phyloP scores from a whole-genome alignment of 805 yeast species.

The Zygosaccharomyces bailii region DNA sequence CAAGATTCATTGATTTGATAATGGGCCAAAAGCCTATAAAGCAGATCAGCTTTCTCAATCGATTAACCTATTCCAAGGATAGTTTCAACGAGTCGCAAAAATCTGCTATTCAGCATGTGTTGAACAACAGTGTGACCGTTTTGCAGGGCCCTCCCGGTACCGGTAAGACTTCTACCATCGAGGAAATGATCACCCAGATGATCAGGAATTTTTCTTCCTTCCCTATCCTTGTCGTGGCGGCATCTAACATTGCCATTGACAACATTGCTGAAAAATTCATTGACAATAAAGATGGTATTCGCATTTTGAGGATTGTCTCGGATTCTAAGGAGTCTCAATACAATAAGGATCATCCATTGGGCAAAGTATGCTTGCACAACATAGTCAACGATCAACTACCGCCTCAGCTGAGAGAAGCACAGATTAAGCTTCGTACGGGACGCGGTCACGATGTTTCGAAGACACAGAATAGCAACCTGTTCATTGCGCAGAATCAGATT shows the following conservation, averaged over 20 bases:
- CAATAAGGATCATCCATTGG: conserved; percentile 51
- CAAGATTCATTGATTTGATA: conserved; percentile 49
- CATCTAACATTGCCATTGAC: conserved; percentile 72
- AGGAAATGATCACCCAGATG: conserved; percentile 57
- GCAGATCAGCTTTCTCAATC: conserved; percentile 56
- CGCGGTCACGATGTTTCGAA: conserved; percentile 41
- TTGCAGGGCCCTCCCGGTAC: conserved; percentile 84
- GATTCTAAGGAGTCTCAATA: conserved; percentile 61
- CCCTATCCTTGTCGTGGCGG: conserved; percentile 71
- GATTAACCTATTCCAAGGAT: conserved; percentile 47
- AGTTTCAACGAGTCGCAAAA: conserved; percentile 57
- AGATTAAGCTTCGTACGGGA: conserved; percentile 44
- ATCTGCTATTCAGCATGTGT: conserved; percentile 50
- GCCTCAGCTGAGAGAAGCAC: conserved; percentile 40
- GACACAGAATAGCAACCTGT: conserved; percentile 48
- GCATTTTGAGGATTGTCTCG: conserved; percentile 55
- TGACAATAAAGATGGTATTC: conserved; percentile 45
- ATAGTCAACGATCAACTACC: conserved; percentile 52
- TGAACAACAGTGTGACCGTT: conserved; percentile 49
- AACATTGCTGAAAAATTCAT: conserved; percentile 69
- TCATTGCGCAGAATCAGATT: conserved; percentile 43
- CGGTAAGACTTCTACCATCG: conserved; percentile 70
- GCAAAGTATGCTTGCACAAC: conserved; percentile 61
- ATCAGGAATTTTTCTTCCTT: conserved; percentile 51
- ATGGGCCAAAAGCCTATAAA: conserved; percentile 53